A percentile compares a stretch with the other conserved stretches of the same genome.
These are phyloP conservation scores for Harringtonia lauricola DNA, from an alignment of 2,329 filamentous ascomycete genomes.

Conservation along the genomic window DNA sequence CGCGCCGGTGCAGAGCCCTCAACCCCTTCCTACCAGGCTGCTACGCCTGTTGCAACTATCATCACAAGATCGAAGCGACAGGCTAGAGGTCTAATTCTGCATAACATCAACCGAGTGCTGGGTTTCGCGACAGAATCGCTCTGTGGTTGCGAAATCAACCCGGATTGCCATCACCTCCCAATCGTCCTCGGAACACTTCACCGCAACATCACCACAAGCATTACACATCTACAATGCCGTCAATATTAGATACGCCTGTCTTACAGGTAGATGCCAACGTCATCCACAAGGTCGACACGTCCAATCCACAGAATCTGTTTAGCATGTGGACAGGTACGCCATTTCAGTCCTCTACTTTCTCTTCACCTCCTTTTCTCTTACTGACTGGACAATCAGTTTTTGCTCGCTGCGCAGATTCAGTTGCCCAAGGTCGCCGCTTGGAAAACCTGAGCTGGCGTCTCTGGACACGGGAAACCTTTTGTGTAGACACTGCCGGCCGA, in stretches of 20 bases:
- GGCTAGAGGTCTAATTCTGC: too few species aligned
- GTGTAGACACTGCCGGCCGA: constrained; percentile 49
- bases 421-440: constrained; percentile 82
- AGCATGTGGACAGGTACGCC: constrained; percentile 92
- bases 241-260: constrained; percentile 72
- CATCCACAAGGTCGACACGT: constrained; percentile 89
- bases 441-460: constrained; percentile 95
- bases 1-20: too few species aligned
- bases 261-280: constrained; percentile 84
- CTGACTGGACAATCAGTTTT: constrained; percentile 51
- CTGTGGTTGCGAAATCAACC: constrained; percentile 2
- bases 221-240: constrained; percentile 57
- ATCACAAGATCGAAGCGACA: too few species aligned
- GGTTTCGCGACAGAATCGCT: neutral
- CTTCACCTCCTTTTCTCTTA: neutral
- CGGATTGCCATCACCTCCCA: too few species aligned
- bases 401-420: constrained; percentile 84
- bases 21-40: too few species aligned
- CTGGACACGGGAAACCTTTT: constrained; percentile 90
- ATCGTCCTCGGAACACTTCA: too few species aligned
- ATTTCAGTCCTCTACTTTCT: neutral
- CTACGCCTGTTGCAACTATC: too few species aligned
- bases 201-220: constrained; percentile 2
- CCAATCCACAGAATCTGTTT: constrained; percentile 85
- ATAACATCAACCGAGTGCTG: constrained; percentile 3